Evolutionary conservation across 768 basidiomycete genomes (phyloP), one percentile per base, ranked within the genome.

Genomic region (Pisolithus marmoratus): DNA sequence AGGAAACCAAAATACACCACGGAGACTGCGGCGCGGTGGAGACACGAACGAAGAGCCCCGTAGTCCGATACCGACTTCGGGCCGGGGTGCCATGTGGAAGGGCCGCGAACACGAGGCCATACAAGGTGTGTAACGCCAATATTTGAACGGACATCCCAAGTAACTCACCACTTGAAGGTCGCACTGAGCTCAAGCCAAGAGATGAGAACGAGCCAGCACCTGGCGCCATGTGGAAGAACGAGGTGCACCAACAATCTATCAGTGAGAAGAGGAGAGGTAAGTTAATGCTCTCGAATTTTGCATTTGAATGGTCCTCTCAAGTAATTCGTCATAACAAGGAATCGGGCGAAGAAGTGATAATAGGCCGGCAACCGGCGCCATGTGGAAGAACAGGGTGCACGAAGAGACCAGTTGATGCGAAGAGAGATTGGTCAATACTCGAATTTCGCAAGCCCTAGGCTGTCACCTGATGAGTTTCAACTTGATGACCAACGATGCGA

Each of bases 371-470:
- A n/a, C 26, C 8, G 62, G 58, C 2, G 52, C 55, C 22, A 27
- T 62, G 43, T 52, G 49, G 26, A 64, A 56, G 60, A 48, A 52
- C 37, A 53, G 56, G 20, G 52, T 66, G 46, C 63, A 65, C 40
- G 43, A 66, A 40, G 50, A 53, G 38, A 52, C 54, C 37, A 38
- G 46, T 43, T 3, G 11, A 40, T 6, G 38, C 12, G 31, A 31
- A 31, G 29, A 9, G 9, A 31, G 8, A 9, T 31, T 3, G 12
- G 31, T 34, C 14, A 34, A 34, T 34, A 12, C 11, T 14, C 31
- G 29, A 9, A 31, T 31, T 31, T 11, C 31, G 11, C 31, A 34
- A 34, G 31, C 11, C 12, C 31, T n/a, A n/a, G n/a, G n/a, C 26
- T 27, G 26, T 8, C 26, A 27, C 8, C 26, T 8, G 8, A 8